phyloP scores from a whole-genome alignment of 768 basidiomycete species.

The Tylopilus sp. region DNA sequence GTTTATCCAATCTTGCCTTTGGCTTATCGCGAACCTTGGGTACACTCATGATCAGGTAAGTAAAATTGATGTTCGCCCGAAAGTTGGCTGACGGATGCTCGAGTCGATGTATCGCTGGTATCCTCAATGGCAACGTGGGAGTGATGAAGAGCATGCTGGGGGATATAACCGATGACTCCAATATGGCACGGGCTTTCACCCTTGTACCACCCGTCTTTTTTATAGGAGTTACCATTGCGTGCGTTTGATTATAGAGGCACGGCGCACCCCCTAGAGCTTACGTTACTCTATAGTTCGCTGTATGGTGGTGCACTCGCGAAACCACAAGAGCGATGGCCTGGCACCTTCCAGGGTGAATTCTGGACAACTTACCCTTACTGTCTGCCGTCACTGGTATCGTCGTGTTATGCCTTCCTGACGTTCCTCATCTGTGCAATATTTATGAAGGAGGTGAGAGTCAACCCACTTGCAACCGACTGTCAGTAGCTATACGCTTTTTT shows the following conservation, averaged over 20 bases:
- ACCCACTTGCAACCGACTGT: neutral
- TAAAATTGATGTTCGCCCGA: neutral
- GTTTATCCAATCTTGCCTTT: slow-evolving; percentile 54
- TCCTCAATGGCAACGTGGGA: slow-evolving; percentile 40
- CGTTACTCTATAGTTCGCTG: slow-evolving; percentile 40
- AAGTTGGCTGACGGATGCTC: slow-evolving; percentile 1
- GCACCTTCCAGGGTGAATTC: slow-evolving; percentile 40
- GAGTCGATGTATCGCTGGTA: slow-evolving; percentile 35
- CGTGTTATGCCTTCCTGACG: slow-evolving; percentile 5
- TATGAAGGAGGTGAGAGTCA: slow-evolving; percentile 30
- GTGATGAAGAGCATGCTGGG: slow-evolving; percentile 31
- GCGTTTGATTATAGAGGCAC: no score
- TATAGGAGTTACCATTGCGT: neutral
- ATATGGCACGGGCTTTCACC: neutral
- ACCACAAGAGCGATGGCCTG: slow-evolving; percentile 54
- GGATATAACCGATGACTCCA: neutral
- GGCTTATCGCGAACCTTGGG: slow-evolving; percentile 58
- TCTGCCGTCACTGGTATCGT: slow-evolving; percentile 31
- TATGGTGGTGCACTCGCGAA: slow-evolving; percentile 55
- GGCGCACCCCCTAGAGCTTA: neutral
- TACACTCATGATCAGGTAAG: slow-evolving; percentile 51
- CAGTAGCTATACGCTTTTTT: neutral
- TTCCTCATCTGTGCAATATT: slow-evolving; percentile 21
- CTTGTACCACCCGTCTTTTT: neutral
- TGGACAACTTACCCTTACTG: slow-evolving; percentile 38